These are phyloP conservation scores for Saururus chinensis DNA, from an alignment of 164 flowering plant species.

Conservation along the genomic window DNA sequence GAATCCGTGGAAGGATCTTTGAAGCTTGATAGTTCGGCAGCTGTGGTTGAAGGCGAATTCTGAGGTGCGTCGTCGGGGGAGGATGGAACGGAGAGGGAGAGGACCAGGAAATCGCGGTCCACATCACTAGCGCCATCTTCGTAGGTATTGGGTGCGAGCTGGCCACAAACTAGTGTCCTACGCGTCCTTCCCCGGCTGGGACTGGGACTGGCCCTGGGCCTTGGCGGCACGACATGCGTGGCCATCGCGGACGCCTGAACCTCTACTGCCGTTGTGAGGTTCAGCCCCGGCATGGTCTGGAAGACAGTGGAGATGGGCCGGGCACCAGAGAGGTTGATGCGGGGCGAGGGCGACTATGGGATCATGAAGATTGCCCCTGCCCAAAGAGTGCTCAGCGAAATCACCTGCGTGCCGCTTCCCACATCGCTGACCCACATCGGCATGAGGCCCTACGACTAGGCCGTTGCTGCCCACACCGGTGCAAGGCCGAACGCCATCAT, in stretches of 20 bases:
- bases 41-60: too few relatives aligned
- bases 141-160: too few relatives aligned
- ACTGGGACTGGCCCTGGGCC: too few relatives aligned
- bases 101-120: too few relatives aligned
- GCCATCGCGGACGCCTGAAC: slow-evolving; percentile 5
- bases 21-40: too few relatives aligned
- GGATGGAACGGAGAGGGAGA: too few relatives aligned
- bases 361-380: slow-evolving; percentile 27
- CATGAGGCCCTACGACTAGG: slow-evolving; percentile 25
- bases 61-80: too few relatives aligned
- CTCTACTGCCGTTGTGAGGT: slow-evolving; percentile 5
- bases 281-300: slow-evolving; percentile 15
- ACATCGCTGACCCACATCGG: slow-evolving; percentile 43
- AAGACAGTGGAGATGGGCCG: slow-evolving; percentile 23
- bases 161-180: slow-evolving; percentile 42
- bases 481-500: too few relatives aligned
- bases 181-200: slow-evolving; percentile 11
- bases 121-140: too few relatives aligned
- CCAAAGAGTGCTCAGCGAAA: slow-evolving; percentile 23
- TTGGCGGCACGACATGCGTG: neutral
- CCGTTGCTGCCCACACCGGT: slow-evolving; percentile 24
- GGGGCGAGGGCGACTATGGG: slow-evolving; percentile 24
- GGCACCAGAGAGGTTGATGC: slow-evolving; percentile 16
- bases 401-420: too few relatives aligned
- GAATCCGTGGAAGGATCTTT: too few relatives aligned